Evolutionary conservation across 2,329 filamentous ascomycete species (phyloP), one percentile per base, ranked within the genome.

Genomic region (Botryotinia narcissicola): DNA sequence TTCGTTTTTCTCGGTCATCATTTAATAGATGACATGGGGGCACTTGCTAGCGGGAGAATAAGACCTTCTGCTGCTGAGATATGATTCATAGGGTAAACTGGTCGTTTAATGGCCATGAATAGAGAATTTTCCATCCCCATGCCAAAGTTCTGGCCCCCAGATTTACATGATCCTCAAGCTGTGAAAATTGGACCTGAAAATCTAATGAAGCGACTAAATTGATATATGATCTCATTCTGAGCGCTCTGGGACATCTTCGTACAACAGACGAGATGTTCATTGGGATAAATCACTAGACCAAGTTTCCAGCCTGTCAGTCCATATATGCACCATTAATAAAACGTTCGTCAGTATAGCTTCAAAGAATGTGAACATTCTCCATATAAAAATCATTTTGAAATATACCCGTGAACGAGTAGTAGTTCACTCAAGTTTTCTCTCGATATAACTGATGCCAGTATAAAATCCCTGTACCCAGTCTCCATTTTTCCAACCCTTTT

Each of bases 21-120:
- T 68, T 29, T 12, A 69, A 40, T 68, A 51, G 18, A 32, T 69
- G 20, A 1, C 37, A 44, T 57, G 48, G 40, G 40, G 35, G 48
- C 6, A 69, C 32, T n/a, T 42, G 48, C 66, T 25, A 69, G 37
- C 66, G 25, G 48, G 48, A 20, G 37, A 44, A 25, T 6, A 10
- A 22, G 25, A 10, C 32, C 10, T 57, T 29, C 29, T 10, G 12
- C 37, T 69, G n/a, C 48, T 57, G 66, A 25, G n/a, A 57, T 57
- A 57, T 57, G 51, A 42, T 57, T 32, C 37, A 69, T 42, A 68
- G 25, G 37, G 48, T n/a, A 32, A 32, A n/a, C n/a, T 48, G 46
- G 64, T 68, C 64, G 9, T 42, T 42, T 68, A 18, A 69, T 42
- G 48, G 54, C 18, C 51, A 32, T 69, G 20, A 68, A 57, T 69